Evolutionary conservation across 352 stramenopile species (phyloP).

Genomic region (Phytophthora aleatoria): DNA sequence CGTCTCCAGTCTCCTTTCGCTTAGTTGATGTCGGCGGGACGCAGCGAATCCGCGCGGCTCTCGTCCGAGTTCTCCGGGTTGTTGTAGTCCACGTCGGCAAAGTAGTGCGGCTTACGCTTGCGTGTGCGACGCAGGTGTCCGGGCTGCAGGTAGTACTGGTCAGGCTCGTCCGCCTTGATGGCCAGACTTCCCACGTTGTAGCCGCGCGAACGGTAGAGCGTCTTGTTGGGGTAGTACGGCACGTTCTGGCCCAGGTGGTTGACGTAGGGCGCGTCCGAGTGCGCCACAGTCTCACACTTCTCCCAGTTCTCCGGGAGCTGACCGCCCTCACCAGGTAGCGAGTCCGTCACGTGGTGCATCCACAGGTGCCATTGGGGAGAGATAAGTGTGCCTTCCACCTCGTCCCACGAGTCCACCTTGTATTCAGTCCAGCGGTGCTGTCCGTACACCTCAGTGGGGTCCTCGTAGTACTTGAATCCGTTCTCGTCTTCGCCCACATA

Average conservation of each 20-base stretch:
- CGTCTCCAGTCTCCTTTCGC: background rate
- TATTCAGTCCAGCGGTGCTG: slow-evolving; percentile 88
- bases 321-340: slow-evolving; percentile 52
- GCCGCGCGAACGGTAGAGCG: slow-evolving; percentile 75
- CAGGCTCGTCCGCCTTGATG: slow-evolving; percentile 59
- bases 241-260: slow-evolving; percentile 72
- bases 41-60: slow-evolving; percentile 55
- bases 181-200: slow-evolving; percentile 83
- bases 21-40: slow-evolving; percentile 72
- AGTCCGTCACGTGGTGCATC: slow-evolving; percentile 85
- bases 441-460: slow-evolving; percentile 73
- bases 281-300: slow-evolving; percentile 56
- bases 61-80: slow-evolving; percentile 53
- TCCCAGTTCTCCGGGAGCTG: slow-evolving; percentile 78
- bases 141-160: slow-evolving; percentile 86
- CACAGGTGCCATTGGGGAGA: slow-evolving; percentile 86
- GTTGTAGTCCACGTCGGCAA: slow-evolving; percentile 88
- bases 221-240: slow-evolving; percentile 80
- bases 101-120: slow-evolving; percentile 65
- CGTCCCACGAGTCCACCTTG: slow-evolving; percentile 76
- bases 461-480: slow-evolving; percentile 89
- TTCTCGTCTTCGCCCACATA: slow-evolving; percentile 83
- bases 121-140: slow-evolving; percentile 71
- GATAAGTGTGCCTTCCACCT: slow-evolving; percentile 81
- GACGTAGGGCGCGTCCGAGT: slow-evolving; percentile 69